Evolutionary conservation across 1,284 basidiomycete genomes (phyloP).

Genomic region (Leccinum huronense): DNA sequence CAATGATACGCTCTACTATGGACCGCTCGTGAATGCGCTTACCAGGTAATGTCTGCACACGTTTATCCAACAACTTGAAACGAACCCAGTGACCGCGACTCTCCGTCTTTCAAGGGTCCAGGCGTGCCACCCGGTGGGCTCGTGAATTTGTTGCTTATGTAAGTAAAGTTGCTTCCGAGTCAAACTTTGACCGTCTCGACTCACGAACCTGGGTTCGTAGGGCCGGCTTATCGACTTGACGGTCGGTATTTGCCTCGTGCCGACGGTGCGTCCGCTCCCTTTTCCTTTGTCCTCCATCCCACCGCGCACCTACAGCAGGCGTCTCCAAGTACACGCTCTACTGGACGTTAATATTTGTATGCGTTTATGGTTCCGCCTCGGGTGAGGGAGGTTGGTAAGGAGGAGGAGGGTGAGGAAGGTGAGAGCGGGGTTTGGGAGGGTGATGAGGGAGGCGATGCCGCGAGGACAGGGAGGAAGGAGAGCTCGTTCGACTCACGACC

Average conservation of each 20-base stretch:
- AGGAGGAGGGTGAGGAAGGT: background rate
- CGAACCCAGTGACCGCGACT: background rate
- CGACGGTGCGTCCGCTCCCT: conserved; percentile 36
- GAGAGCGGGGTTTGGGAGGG: background rate
- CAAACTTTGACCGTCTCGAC: conserved; percentile 12
- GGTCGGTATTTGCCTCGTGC: conserved; percentile 48
- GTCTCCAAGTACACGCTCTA: conserved; percentile 82
- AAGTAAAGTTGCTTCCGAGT: background rate
- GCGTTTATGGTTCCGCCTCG: conserved; percentile 64
- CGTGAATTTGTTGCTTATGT: background rate
- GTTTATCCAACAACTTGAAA: background rate
- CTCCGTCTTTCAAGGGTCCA: too few species aligned
- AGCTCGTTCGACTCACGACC: background rate
- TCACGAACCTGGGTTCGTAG: conserved; percentile 44
- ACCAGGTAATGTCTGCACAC: too few species aligned
- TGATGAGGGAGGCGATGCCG: too few species aligned
- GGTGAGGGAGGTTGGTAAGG: conserved; percentile 13
- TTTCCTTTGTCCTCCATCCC: too few species aligned
- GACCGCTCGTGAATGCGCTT: too few species aligned
- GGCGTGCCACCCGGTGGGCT: too few species aligned
- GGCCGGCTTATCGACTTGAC: conserved; percentile 41
- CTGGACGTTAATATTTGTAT: conserved; percentile 77
- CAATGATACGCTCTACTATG: too few species aligned
- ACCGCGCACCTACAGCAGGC: conserved; percentile 42
- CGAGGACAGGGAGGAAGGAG: background rate